phyloP scores from a whole-genome alignment of 768 basidiomycete species.

The Paxillus ammoniavirescens region DNA sequence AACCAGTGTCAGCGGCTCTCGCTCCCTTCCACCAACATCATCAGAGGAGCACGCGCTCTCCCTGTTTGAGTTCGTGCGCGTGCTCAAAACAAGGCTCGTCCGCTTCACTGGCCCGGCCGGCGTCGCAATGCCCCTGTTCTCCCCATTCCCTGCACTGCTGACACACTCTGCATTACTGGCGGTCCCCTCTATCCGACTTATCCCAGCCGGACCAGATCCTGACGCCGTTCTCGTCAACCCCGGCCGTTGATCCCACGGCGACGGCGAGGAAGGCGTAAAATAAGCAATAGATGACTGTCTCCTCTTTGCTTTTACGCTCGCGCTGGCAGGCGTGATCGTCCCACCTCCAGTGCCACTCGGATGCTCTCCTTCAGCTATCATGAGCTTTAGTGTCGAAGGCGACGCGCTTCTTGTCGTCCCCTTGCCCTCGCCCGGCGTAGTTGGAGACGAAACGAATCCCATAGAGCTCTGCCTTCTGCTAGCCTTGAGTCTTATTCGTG shows the following conservation, averaged over 20 bases:
- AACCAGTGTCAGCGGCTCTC: slow-evolving; percentile 58
- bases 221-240: slow-evolving; percentile 1
- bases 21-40: slow-evolving; percentile 10
- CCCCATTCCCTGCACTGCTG: neutral
- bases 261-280: slow-evolving; percentile 26
- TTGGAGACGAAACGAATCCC: neutral
- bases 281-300: slow-evolving; percentile 30
- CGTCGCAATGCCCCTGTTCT: slow-evolving; percentile 1
- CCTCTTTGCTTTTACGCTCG: slow-evolving; percentile 9
- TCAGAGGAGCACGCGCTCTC: slow-evolving; percentile 19
- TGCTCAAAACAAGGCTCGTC: slow-evolving; percentile 18
- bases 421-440: neutral
- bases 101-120: slow-evolving; percentile 3
- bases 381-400: neutral
- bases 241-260: slow-evolving; percentile 20
- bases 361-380: neutral
- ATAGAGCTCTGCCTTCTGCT: slow-evolving; percentile 2
- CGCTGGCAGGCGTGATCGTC: neutral
- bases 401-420: slow-evolving; percentile 7
- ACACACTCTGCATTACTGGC: slow-evolving; percentile 1
- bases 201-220: neutral
- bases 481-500: slow-evolving; percentile 14
- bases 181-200: neutral
- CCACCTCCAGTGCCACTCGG: neutral
- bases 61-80: slow-evolving; percentile 13